Base-by-base conservation (phyloP, 768 basidiomycete species). In the Lactifluus subvellereus region DNA sequence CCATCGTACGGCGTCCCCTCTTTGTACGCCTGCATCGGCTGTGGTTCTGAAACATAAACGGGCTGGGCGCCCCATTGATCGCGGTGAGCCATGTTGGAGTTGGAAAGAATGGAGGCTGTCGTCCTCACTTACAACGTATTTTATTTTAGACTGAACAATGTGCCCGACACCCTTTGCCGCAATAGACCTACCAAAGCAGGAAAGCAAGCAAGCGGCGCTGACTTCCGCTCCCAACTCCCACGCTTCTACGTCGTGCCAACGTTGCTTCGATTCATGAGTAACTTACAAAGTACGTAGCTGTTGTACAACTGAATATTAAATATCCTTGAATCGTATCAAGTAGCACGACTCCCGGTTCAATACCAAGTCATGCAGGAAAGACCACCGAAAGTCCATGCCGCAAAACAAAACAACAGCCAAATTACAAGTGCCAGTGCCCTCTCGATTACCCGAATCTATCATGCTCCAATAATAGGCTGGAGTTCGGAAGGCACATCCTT, bases 1-100 rank as follows among this genome's bases (percentile, higher is more conserved):
- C 80, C 80, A 51, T 83, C 80, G 69, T 81, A 85, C 4, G 85
- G 83, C 10, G 78, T 74, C 69, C 85, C 85, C 47, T 70, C 67
- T 2, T 37, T 65, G 14, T 68, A 69, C 47, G 67, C 66, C 60
- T 66, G 47, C 3, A 37, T 35, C 10, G 33, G 18, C 42, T n/a
- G 43, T 50, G 27, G 42, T 14, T 20, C 27, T 27, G 27, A 10
- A 6, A 30, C 20, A n/a, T 38, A 27, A 16, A 42, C 37, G 50
- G 59, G 42, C 51, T 60, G 52, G 10, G 48, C 42, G 8, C 40
- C 43, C 54, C 59, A 52, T 51, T 60, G 57, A 38, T 52, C 57
- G 43, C 48, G 49, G 38, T 38, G 35, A 37, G 37, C 3, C 22
- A 61, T 27, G 32, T 43, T 27, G 55, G 14, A 0, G 30, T 45